phyloP scores from a whole-genome alignment of 331 rosid genomes.

The Malus hybrid region DNA sequence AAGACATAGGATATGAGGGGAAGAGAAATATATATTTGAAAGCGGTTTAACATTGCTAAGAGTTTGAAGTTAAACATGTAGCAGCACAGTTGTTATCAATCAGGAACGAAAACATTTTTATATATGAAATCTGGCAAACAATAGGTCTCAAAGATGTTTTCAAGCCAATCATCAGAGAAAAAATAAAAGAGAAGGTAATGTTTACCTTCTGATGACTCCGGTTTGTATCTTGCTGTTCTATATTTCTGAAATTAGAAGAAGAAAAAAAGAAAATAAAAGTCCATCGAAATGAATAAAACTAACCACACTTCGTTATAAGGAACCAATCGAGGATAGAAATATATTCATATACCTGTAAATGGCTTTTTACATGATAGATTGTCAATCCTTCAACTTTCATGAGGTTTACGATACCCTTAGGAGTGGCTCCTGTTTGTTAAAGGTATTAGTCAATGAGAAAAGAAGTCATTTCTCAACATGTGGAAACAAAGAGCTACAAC shows the following conservation, averaged over 20 bases:
- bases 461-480: not conserved
- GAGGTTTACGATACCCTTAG: conserved; percentile 78
- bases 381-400: conserved; percentile 91
- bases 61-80: not conserved
- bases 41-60: not conserved
- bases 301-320: conserved; percentile 8
- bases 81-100: not conserved
- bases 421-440: conserved; percentile 79
- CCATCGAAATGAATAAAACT: not conserved
- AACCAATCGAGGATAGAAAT: not conserved
- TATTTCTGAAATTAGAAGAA: conserved; percentile 56
- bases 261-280: not conserved
- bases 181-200: conserved; percentile 7
- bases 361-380: conserved; percentile 96
- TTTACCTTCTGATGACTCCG: conserved; percentile 85
- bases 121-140: not conserved
- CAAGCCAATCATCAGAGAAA: not conserved
- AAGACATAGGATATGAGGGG: not conserved
- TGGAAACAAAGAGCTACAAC: not conserved
- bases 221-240: conserved; percentile 91
- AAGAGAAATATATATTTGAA: not conserved
- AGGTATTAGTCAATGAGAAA: conserved; percentile 16
- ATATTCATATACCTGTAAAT: conserved; percentile 59
- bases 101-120: not conserved
- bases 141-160: not conserved